phyloP scores from a whole-genome alignment of 139 green algal genomes.

The Limnomonas spitsbergensis region DNA sequence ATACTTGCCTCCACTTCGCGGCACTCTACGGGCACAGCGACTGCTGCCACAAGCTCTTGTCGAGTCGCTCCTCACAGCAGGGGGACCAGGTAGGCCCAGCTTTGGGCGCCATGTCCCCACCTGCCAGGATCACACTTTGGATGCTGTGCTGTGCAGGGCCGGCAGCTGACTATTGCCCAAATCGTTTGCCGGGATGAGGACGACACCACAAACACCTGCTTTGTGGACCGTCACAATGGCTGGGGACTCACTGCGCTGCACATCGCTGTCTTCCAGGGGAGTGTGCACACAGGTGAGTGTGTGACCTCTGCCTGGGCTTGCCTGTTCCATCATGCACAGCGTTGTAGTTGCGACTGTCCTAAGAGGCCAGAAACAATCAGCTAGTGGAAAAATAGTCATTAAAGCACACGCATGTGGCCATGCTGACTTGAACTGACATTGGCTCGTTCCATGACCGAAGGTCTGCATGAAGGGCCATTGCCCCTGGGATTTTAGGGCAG shows the following conservation, averaged over 20 bases:
- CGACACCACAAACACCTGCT: slow-evolving; percentile 24
- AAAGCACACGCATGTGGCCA: no score
- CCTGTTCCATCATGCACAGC: no score
- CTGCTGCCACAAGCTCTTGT: slow-evolving; percentile 45
- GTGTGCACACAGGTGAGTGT: slow-evolving; percentile 41
- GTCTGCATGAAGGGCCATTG: no score
- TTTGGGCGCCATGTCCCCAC: no score
- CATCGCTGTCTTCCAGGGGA: slow-evolving; percentile 49
- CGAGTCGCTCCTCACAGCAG: background rate
- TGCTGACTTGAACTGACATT: no score
- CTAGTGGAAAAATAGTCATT: no score
- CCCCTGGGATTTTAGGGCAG: no score
- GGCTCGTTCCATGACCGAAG: no score
- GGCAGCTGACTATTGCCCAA: slow-evolving; percentile 30
- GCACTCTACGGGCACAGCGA: slow-evolving; percentile 45
- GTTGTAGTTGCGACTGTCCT: no score
- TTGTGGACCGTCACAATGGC: slow-evolving; percentile 54
- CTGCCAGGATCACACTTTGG: no score
- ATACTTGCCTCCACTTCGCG: slow-evolving; percentile 51
- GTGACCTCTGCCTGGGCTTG: background rate
- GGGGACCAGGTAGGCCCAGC: background rate
- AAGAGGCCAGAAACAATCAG: no score
- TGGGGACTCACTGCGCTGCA: slow-evolving; percentile 54
- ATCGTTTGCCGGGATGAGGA: slow-evolving; percentile 43
- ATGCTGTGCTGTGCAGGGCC: no score